phyloP scores from a whole-genome alignment of 768 basidiomycete genomes.

The Sporobolomyces pararoseus region DNA sequence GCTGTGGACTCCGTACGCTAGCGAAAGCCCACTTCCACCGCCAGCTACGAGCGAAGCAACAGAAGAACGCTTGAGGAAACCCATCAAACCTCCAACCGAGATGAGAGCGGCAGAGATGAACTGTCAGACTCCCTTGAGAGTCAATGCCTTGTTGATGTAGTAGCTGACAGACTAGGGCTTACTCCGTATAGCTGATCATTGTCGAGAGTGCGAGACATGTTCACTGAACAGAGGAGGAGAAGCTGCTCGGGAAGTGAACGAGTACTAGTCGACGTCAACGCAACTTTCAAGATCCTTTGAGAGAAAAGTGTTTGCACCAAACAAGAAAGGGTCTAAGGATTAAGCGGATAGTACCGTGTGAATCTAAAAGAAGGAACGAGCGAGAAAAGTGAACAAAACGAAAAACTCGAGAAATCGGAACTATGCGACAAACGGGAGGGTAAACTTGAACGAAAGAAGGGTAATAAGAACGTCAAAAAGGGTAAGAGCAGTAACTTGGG shows the following conservation, averaged over 20 bases:
- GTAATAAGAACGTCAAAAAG: background rate
- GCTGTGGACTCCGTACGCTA: conserved; percentile 38
- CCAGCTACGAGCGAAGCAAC: background rate
- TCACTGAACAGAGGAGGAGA: too few relatives aligned
- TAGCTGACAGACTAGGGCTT: background rate
- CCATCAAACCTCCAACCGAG: background rate
- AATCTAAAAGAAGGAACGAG: background rate
- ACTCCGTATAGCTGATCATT: conserved; percentile 24
- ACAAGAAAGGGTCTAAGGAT: background rate
- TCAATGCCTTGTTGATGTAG: too few relatives aligned
- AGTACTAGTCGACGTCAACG: background rate
- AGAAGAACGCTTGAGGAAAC: background rate
- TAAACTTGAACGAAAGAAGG: background rate
- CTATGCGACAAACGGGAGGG: background rate
- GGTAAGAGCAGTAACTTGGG: background rate
- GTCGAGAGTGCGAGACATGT: conserved; percentile 1
- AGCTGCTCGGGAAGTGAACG: background rate
- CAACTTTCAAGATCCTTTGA: too few relatives aligned
- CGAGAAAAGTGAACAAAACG: too few relatives aligned
- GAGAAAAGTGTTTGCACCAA: background rate
- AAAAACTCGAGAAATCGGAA: too few relatives aligned
- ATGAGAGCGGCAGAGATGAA: background rate
- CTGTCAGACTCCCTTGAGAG: background rate
- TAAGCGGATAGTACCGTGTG: background rate
- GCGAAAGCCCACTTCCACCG: background rate